Evolutionary conservation across 805 yeast species (phyloP).

Genomic region (Yamadazyma phyllophila): DNA sequence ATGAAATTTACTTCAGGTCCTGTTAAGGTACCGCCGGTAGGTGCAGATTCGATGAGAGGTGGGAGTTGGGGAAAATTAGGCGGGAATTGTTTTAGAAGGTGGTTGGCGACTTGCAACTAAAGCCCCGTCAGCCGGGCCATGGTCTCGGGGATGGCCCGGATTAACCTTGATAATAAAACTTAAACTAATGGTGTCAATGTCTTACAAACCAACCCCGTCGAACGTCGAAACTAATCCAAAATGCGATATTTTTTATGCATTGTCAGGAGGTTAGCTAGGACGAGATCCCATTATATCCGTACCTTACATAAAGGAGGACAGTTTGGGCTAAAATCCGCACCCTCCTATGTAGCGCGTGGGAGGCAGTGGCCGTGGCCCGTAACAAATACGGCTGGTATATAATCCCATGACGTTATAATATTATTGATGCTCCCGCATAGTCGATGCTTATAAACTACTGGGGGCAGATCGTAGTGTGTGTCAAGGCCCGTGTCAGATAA

Average conservation of each 20-base stretch:
- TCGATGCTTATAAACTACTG: too few species aligned
- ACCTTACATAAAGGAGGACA: slow-evolving; percentile 6
- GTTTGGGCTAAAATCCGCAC: background rate
- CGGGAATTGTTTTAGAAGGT: too few species aligned
- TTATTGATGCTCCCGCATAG: too few species aligned
- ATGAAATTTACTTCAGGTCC: background rate
- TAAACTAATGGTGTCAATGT: background rate
- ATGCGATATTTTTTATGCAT: slow-evolving; percentile 7
- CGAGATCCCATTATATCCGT: slow-evolving; percentile 4
- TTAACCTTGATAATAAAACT: background rate
- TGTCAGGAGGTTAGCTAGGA: background rate
- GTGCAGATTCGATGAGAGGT: background rate
- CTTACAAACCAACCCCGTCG: background rate
- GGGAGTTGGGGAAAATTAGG: too few species aligned
- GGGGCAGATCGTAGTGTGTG: too few species aligned
- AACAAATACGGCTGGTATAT: too few species aligned
- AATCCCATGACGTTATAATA: too few species aligned
- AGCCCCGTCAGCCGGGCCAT: background rate
- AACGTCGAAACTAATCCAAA: background rate
- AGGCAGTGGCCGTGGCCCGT: too few species aligned
- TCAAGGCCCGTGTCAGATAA: too few species aligned
- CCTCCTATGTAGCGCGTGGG: background rate
- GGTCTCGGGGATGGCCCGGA: background rate
- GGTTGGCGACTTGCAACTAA: too few species aligned
- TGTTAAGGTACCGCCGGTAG: background rate